Conservation (phyloP, 345 rosid species). For the Syzygium aqueum region DNA sequence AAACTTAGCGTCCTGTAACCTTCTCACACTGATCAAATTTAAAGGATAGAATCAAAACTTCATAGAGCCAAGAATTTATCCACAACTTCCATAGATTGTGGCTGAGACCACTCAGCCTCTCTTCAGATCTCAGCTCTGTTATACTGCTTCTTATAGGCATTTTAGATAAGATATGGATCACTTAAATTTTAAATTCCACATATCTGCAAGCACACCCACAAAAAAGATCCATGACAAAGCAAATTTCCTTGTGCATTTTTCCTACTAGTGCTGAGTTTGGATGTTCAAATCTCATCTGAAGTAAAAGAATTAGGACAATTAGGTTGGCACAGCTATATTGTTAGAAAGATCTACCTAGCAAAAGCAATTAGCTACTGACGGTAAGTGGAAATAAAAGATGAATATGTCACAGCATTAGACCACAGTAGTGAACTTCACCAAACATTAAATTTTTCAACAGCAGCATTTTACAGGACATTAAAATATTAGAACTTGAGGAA, state of each 20-base stretch:
- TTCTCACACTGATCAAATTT: not conserved
- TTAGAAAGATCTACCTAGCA: not conserved
- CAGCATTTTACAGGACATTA: not conserved
- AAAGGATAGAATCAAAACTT: not conserved
- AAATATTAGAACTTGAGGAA: not conserved
- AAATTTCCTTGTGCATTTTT: not conserved
- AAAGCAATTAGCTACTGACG: not conserved
- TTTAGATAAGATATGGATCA: not conserved
- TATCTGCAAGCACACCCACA: accelerated
- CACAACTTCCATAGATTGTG: not conserved
- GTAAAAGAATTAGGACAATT: not conserved
- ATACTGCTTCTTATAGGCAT: not conserved
- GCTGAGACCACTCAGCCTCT: not conserved
- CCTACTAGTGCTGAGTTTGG: not conserved
- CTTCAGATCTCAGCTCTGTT: not conserved
- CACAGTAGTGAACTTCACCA: not conserved
- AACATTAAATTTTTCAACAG: not conserved
- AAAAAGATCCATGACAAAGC: not conserved
- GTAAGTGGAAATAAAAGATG: not conserved
- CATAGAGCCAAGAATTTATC: not conserved
- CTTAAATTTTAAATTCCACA: not conserved
- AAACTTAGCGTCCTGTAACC: not conserved
- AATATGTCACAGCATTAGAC: not conserved
- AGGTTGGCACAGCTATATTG: not conserved
- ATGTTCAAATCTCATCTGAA: not conserved